Percentiles rank a stretch among this genome's conserved stretches.
Conservation (phyloP, 2,329 filamentous ascomycete species). For the Colletotrichum karsti region DNA sequence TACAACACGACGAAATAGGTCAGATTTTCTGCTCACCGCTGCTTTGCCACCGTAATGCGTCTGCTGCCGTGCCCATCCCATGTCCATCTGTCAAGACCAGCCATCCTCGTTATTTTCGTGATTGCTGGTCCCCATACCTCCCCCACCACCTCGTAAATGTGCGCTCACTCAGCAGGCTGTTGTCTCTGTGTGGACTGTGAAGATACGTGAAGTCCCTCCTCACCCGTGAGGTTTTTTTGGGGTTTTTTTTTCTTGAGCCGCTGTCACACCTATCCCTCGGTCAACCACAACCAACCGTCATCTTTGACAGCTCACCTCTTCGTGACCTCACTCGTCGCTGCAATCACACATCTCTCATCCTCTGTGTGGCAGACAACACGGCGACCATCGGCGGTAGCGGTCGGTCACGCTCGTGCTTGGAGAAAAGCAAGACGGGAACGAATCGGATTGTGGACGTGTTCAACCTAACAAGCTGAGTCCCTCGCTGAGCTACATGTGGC, state of each 20-base stretch:
- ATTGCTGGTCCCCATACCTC: constrained; percentile 1
- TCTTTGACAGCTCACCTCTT: not conserved
- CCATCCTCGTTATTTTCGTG: constrained; percentile 5
- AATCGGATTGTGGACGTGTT: not conserved
- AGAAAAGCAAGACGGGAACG: not conserved
- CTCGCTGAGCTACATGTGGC: not conserved
- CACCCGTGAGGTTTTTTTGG: not conserved
- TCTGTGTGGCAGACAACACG: not conserved
- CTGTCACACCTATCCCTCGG: too few species aligned
- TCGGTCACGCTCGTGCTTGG: not conserved
- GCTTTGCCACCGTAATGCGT: constrained; percentile 21
- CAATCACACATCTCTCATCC: too few species aligned
- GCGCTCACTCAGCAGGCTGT: constrained; percentile 18
- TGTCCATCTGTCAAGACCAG: not conserved
- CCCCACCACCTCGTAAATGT: constrained; percentile 13
- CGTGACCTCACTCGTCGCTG: not conserved
- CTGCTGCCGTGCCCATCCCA: constrained; percentile 13
- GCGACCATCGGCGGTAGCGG: not conserved
- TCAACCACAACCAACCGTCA: not conserved
- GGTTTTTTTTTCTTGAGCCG: not conserved
- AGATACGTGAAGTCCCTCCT: not conserved
- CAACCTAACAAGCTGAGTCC: too few species aligned
- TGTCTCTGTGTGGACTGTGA: not conserved
- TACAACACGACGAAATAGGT: not conserved
- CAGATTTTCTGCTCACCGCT: constrained; percentile 29